Percentiles rank a stretch among this genome's conserved stretches.
These are phyloP conservation scores for Centaurea solstitialis DNA, from an alignment of 129 eudicot genomes.

Conservation along the genomic window DNA sequence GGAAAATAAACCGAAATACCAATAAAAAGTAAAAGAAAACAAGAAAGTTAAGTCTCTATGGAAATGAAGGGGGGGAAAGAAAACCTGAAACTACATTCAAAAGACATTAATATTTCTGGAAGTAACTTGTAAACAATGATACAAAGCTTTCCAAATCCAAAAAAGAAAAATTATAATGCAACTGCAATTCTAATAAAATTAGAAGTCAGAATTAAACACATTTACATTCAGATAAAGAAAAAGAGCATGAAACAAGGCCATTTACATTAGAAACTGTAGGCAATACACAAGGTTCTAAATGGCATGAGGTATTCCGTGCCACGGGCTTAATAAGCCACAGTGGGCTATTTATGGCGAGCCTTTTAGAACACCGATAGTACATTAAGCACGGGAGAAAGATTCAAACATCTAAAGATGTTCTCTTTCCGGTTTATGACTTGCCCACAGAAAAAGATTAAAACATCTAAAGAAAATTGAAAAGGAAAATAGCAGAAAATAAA, in stretches of 20 bases:
- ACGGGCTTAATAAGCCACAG: no score
- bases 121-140: neutral
- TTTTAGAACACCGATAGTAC: neutral
- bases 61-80: no score
- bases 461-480: conserved; percentile 24
- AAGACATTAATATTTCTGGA: no score
- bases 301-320: no score
- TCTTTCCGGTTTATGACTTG: conserved; percentile 34
- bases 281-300: neutral
- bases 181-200: neutral
- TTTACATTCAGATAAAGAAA: neutral
- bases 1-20: no score
- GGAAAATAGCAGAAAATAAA: neutral
- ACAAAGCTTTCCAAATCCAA: neutral
- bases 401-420: conserved; percentile 38
- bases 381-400: conserved; percentile 25
- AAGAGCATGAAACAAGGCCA: neutral
- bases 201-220: neutral
- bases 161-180: neutral
- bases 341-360: no score
- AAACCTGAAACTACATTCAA: no score
- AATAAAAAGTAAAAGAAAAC: no score
- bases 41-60: no score
- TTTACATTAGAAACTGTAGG: neutral
- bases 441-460: conserved; percentile 11